A percentile compares a stretch with the other conserved stretches of the same genome.
phyloP scores from a whole-genome alignment of 768 basidiomycete species.

The Zangia roseola region DNA sequence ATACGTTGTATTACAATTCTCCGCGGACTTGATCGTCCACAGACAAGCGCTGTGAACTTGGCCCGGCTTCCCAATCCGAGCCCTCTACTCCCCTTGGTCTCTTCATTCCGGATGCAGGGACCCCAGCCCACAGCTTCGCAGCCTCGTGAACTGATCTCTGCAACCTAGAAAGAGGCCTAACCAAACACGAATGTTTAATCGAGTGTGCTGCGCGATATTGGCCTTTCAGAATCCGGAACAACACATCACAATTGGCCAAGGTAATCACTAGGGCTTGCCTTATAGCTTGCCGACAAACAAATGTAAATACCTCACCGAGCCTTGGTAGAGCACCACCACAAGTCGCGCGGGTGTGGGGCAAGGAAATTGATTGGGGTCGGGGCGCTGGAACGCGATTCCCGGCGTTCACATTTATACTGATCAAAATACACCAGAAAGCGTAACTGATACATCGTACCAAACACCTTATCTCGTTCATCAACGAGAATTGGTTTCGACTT shows the following conservation, averaged over 20 bases:
- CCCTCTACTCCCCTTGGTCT: slow-evolving; percentile 9
- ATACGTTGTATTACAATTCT: slow-evolving; percentile 7
- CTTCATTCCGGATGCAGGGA: slow-evolving; percentile 24
- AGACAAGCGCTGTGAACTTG: slow-evolving; percentile 14
- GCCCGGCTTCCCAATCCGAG: slow-evolving; percentile 11
- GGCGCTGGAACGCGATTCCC: background rate
- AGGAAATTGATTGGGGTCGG: background rate
- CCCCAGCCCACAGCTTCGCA: slow-evolving; percentile 9
- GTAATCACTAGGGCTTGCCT: background rate
- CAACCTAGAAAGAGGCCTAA: slow-evolving; percentile 6
- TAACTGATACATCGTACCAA: background rate
- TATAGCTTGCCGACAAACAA: background rate
- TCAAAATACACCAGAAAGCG: background rate
- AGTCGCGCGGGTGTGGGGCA: slow-evolving; percentile 2
- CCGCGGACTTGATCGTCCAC: slow-evolving; percentile 27
- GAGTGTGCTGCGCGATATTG: background rate
- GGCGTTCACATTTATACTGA: background rate
- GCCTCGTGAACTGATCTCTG: slow-evolving; percentile 11
- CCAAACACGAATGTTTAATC: background rate
- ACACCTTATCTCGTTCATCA: background rate
- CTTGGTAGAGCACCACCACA: background rate
- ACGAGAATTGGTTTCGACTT: background rate
- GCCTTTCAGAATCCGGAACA: background rate
- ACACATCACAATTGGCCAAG: background rate
- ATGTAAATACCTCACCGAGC: background rate